Evolutionary conservation across 768 basidiomycete species (phyloP), one percentile per base, ranked within the genome.

Genomic region (Pleurotus tuoliensis): DNA sequence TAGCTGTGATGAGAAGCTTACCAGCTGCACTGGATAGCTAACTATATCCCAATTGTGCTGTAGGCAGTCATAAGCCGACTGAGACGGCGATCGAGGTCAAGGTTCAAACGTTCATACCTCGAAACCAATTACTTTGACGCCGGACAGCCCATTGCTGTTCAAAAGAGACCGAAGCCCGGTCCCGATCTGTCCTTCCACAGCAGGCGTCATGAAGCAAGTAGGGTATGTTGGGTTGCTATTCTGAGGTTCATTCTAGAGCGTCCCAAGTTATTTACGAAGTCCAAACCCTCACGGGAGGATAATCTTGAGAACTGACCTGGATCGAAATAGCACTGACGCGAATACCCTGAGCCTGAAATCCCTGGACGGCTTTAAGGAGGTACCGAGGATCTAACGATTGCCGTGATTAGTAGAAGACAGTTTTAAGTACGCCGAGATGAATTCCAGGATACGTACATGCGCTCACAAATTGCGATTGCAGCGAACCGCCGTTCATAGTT

Each of bases 1-100:
- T 34, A 38, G 9, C 18, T 24, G 38, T 13, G n/a, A 18, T 9
- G 9, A 30, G 25, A 27, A 18, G 8, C 39, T 53, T 41, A 41
- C 51, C 51, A 73, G 76, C 59, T 70, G 81, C 2, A 86, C 76
- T 0, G 89, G 83, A 60, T 90, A 90, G 7, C 73, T 81, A 11
- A 86, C 84, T 58, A 82, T 78, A 52, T 77, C 72, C 90, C 90
- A 92, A 63, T 92, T 91, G 61, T 91, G 89, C 63, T 89, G 81
- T 68, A 39, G 13, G 6, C 30, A 1, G 30, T 11, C 3, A 34
- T 34, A 34, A 34, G 30, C 30, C 30, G 30, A 34, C 11, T 34
- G 30, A 34, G 30, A 34, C 30, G 30, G 30, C 30, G 30, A 34
- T 34, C 30, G 30, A 3, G 30, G 30, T 3, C 30, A 34, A 34